These are phyloP conservation scores for Hygrophorus pudorinus DNA, from an alignment of 768 basidiomycete species.

Conservation along the genomic window DNA sequence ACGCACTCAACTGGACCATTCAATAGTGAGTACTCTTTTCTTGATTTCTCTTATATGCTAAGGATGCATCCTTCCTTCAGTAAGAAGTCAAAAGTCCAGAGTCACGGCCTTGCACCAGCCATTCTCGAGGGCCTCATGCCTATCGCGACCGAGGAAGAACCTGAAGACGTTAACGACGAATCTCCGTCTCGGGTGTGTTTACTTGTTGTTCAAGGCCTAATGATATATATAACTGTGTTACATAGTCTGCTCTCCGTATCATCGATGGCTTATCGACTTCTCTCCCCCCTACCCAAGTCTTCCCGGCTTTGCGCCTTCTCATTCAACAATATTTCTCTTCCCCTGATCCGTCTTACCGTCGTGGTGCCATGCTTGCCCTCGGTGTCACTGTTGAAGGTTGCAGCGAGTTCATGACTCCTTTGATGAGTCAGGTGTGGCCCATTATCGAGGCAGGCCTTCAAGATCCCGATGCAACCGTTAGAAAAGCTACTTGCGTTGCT, in stretches of 20 bases:
- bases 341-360: slow-evolving; percentile 66
- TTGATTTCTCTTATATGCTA: neutral
- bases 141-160: slow-evolving; percentile 87
- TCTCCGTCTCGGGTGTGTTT: slow-evolving; percentile 76
- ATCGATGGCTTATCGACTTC: slow-evolving; percentile 89
- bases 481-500: slow-evolving; percentile 93
- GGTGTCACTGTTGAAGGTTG: slow-evolving; percentile 97
- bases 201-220: neutral
- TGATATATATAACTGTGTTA: slow-evolving; percentile 1
- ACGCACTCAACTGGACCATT: slow-evolving; percentile 93
- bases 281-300: slow-evolving; percentile 91
- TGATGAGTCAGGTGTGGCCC: slow-evolving; percentile 90
- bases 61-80: slow-evolving; percentile 26
- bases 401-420: slow-evolving; percentile 93
- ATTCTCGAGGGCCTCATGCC: slow-evolving; percentile 92
- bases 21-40: slow-evolving; percentile 58
- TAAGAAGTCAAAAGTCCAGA: slow-evolving; percentile 95
- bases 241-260: slow-evolving; percentile 83
- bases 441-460: slow-evolving; percentile 81
- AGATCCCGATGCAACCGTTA: slow-evolving; percentile 75
- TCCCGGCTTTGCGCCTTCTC: slow-evolving; percentile 78
- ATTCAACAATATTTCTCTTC: slow-evolving; percentile 83
- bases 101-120: slow-evolving; percentile 67
- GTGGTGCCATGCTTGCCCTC: slow-evolving; percentile 90
- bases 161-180: slow-evolving; percentile 88